A percentile compares a stretch with the other conserved stretches of the same genome.
These are phyloP conservation scores for Amanita rubescens DNA, from an alignment of 768 basidiomycete genomes.

Conservation along the genomic window DNA sequence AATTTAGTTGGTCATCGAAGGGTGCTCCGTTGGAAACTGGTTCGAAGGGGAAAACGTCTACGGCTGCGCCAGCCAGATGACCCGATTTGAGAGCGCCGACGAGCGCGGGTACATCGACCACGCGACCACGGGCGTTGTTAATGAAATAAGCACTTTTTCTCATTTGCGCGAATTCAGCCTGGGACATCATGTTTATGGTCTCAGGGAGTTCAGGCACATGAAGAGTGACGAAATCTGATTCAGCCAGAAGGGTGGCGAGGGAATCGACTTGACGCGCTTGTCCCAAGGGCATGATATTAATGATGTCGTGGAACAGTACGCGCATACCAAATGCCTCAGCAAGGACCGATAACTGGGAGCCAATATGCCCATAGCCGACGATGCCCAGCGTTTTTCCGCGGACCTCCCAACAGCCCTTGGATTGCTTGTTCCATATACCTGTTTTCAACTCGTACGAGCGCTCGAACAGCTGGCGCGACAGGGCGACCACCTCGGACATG, in stretches of 20 bases:
- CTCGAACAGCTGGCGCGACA: conserved; percentile 91
- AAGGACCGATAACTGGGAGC: conserved; percentile 92
- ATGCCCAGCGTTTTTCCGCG: conserved; percentile 98
- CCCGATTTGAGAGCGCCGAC: conserved; percentile 74
- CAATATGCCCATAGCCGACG: conserved; percentile 98
- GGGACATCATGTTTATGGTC: conserved; percentile 89
- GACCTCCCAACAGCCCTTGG: conserved; percentile 96
- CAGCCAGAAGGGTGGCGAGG: conserved; percentile 61
- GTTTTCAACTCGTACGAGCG: conserved; percentile 80
- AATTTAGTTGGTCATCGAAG: conserved; percentile 84
- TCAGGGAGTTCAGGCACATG: conserved; percentile 97
- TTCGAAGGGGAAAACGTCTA: conserved; percentile 94
- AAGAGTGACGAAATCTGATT: conserved; percentile 90
- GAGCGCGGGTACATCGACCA: conserved; percentile 92
- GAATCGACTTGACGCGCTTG: conserved; percentile 85
- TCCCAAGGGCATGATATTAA: conserved; percentile 97
- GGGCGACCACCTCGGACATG: conserved; percentile 85
- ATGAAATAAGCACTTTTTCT: conserved; percentile 93
- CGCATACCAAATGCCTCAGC: conserved; percentile 95
- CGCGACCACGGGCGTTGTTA: conserved; percentile 95
- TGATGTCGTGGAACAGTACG: conserved; percentile 90
- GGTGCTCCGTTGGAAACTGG: conserved; percentile 86
- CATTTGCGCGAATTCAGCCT: conserved; percentile 76
- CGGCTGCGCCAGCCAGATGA: conserved; percentile 79
- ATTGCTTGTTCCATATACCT: conserved; percentile 98